A percentile compares a stretch with the other conserved stretches of the same genome.
Conservation (phyloP, 495 filamentous ascomycete species). For the Ramalina intermedia region DNA sequence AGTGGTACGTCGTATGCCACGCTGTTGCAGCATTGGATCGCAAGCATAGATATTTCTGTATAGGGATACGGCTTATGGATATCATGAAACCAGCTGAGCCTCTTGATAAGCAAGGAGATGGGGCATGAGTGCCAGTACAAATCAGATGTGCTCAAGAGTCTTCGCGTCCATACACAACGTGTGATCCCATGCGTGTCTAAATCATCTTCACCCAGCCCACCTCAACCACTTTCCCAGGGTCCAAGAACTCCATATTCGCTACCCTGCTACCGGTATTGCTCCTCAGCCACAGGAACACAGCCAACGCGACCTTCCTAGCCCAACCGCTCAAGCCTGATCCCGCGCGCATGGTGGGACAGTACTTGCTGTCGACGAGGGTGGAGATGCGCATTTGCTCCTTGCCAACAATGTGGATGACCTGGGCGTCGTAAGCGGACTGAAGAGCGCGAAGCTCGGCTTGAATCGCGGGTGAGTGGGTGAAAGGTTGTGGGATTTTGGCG, state of each 20-base stretch:
- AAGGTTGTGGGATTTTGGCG: neutral
- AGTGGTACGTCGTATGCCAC: no score
- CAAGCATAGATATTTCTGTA: no score
- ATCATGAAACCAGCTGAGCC: no score
- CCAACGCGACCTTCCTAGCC: constrained; percentile 32
- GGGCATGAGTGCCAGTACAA: no score
- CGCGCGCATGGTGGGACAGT: no score
- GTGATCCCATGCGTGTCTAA: no score
- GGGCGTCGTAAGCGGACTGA: constrained; percentile 41
- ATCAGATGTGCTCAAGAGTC: no score
- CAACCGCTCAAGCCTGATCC: constrained; percentile 20
- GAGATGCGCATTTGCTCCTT: constrained; percentile 56
- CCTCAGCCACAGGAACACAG: constrained; percentile 49
- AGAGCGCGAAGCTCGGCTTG: constrained; percentile 26
- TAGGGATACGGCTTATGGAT: no score
- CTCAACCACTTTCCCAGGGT: constrained; percentile 48
- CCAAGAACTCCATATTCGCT: constrained; percentile 38
- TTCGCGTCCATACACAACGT: no score
- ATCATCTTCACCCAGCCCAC: constrained; percentile 50
- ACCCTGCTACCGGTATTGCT: constrained; percentile 56
- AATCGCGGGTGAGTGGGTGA: neutral
- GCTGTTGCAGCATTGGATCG: no score
- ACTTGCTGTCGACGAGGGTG: neutral
- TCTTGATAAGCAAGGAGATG: no score
- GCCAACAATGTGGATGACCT: constrained; percentile 54